Conservation (phyloP, 805 yeast species). For the Pichia nakasei region DNA sequence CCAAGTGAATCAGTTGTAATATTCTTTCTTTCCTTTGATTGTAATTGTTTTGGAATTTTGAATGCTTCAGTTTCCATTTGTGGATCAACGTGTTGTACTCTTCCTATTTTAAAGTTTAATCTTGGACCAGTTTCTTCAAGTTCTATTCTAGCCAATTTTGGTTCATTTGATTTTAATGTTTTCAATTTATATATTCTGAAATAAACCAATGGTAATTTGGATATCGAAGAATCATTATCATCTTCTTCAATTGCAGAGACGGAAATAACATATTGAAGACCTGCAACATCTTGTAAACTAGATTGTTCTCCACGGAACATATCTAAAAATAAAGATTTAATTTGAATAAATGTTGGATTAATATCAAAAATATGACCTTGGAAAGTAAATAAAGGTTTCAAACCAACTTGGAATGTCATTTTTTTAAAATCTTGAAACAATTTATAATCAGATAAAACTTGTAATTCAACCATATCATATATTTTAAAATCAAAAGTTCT, state of each 20-base stretch:
- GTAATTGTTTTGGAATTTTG: constrained; percentile 72
- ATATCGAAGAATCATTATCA: constrained; percentile 54
- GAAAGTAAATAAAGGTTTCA: constrained; percentile 90
- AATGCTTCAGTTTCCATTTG: constrained; percentile 88
- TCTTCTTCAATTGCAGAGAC: constrained; percentile 68
- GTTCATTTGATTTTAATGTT: constrained; percentile 66
- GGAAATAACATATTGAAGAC: constrained; percentile 84
- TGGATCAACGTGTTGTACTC: constrained; percentile 72
- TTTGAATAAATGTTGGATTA: constrained; percentile 76
- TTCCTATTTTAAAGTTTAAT: constrained; percentile 84
- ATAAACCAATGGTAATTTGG: constrained; percentile 65
- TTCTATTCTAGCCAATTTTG: constrained; percentile 89
- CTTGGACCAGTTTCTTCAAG: constrained; percentile 94
- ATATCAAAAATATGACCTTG: constrained; percentile 88
- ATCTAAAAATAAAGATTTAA: constrained; percentile 84
- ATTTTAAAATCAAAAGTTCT: constrained; percentile 86
- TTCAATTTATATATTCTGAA: constrained; percentile 88
- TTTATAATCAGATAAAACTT: constrained; percentile 59
- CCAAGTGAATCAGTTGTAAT: constrained; percentile 83
- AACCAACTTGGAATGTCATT: constrained; percentile 73
- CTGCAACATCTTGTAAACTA: constrained; percentile 84
- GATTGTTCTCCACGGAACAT: constrained; percentile 82
- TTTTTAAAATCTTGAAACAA: constrained; percentile 74
- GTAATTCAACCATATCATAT: constrained; percentile 89
- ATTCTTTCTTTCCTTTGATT: constrained; percentile 79